Percentiles rank a stretch among this genome's conserved stretches.
phyloP scores from a whole-genome alignment of 208 protist species.

The Leishmania tropica region DNA sequence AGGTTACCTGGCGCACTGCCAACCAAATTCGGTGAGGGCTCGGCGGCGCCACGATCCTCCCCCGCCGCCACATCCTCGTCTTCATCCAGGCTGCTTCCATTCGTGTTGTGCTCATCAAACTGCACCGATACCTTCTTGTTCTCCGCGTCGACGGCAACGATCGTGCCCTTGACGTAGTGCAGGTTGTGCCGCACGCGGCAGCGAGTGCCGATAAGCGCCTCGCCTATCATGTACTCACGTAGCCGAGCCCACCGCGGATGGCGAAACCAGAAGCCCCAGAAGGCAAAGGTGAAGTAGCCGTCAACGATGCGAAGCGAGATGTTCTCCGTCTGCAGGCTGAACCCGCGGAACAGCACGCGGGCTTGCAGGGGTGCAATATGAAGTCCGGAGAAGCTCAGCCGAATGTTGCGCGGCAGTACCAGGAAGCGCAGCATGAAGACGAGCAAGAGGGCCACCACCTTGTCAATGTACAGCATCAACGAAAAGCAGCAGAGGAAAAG shows the following conservation, averaged over 20 bases:
- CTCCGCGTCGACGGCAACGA: constrained; percentile 63
- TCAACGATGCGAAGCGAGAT: constrained; percentile 83
- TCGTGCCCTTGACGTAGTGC: constrained; percentile 63
- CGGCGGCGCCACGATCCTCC: background rate
- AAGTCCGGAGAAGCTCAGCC: constrained; percentile 54
- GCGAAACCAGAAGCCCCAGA: constrained; percentile 71
- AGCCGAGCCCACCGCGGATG: constrained; percentile 62
- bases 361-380: constrained; percentile 64
- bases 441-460: constrained; percentile 41
- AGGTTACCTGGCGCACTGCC: background rate
- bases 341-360: constrained; percentile 74
- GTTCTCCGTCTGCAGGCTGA: constrained; percentile 83
- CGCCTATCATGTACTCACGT: constrained; percentile 76
- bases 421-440: constrained; percentile 63
- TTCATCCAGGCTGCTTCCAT: constrained; percentile 14
- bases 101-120: constrained; percentile 36
- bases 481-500: constrained; percentile 62
- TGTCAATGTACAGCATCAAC: constrained; percentile 73
- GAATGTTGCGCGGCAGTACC: constrained; percentile 63
- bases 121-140: constrained; percentile 69
- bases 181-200: constrained; percentile 66
- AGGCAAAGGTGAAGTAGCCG: constrained; percentile 79
- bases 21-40: background rate
- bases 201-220: constrained; percentile 65
- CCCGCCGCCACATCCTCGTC: constrained; percentile 23